Base-by-base conservation (phyloP, 176 grass and related monocot species). In the Oryza brachyantha region DNA sequence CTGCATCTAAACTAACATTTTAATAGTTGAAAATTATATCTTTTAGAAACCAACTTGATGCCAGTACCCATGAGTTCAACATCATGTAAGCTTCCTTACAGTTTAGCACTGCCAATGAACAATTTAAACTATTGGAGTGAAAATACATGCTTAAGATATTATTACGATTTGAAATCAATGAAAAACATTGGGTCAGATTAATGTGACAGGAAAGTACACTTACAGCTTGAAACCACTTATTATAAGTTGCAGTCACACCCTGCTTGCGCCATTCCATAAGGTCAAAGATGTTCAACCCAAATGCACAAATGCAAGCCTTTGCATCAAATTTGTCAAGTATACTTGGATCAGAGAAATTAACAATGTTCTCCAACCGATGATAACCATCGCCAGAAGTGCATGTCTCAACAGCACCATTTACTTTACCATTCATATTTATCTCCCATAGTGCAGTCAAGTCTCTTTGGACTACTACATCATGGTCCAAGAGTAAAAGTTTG, bases 261-360 rank as follows among this genome's bases (percentile, higher is more conserved):
- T 80, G 83, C 59, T 45, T 90, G 25, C 90, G 79, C 95, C 95
- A 94, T 79, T 88, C 83, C 41, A 88, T 78, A 29, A 98, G 89
- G 64, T 94, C 66, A 84, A 98, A 92, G 46, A 94, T 86, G 55
- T 94, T 97, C 89, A 98, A 87, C 16, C 95, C 92, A 80, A 90
- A 92, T 67, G 87, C 87, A 86, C 76, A 91, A 66, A 72, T 62
- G 62, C 95, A 98, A 54, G 91, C 64, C 45, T 92, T 88, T 42
- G 87, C 25, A 68, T 98, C 85, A 81, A 98, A 85, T 58, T 69
- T 66, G 62, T 69, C 68, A 7, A 64, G 76, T 58, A 94, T 73
- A 29, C 55, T 52, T 84, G 82, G 76, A 63, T 88, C 83, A 35
- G 89, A 92, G 68, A 97, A 94, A 61, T 94, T 91, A 84, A 94